Evolutionary conservation across 768 basidiomycete genomes (phyloP), one percentile per base, ranked within the genome.

Genomic region (Collybiopsis confluens): DNA sequence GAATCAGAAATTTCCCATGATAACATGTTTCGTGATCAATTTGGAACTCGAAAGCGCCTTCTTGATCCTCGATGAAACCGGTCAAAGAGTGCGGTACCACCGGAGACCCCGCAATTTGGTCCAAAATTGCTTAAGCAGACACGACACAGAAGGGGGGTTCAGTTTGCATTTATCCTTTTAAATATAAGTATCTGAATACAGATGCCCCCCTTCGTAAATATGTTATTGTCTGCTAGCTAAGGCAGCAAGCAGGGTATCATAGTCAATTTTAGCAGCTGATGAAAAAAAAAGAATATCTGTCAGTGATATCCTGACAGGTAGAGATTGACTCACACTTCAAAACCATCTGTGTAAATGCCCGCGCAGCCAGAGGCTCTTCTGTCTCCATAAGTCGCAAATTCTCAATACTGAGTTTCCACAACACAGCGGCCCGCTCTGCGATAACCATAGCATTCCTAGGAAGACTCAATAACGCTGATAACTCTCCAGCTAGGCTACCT

Each of bases 401-500:
- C 48, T 76, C 75, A 2, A 65, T 70, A 55, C 81, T 82, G 42
- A 98, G 69, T 68, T 79, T 86, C 96, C 96, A 99, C 47, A 98
- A 59, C 13, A 86, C 80, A 6, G 82, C 85, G 7, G 83, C 77
- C 4, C 83, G 76, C 67, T 98, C 96, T 2, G 88, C 91, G 0
- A 86, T 73, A 33, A 91, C 91, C 3, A 87, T 90, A 23, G 94
- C 88, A 64, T 97, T 98, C 45, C 96, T 77, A 16, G 83, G 77
- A 18, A 86, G 75, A 20, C 83, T 83, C 8, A 93, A 85, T 11
- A 99, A 71, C 35, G 88, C 90, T 0, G 91, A 86, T 49, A 99
- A 68, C 68, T 98, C 96, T 0, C 96, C 96, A 9, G 95, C 92
- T 2, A 98, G 72, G 0, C 93, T 92, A 2, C 94, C 95, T 3